These are phyloP conservation scores for Conringia planisiliqua DNA, from an alignment of 345 rosid genomes.

Conservation along the genomic window DNA sequence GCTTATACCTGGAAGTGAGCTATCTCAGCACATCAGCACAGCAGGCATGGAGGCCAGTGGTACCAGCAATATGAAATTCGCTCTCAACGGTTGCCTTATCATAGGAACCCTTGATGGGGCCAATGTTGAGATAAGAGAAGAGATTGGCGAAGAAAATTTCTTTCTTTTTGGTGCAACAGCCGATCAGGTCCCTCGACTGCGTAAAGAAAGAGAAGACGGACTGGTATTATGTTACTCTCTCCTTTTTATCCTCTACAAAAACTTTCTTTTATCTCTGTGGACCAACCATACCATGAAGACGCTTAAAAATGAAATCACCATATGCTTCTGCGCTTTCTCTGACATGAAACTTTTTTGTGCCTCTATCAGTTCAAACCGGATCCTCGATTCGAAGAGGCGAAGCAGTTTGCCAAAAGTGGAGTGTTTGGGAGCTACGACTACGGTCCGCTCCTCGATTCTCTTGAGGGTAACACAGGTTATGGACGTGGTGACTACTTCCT, in stretches of 20 bases:
- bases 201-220: constrained; percentile 86
- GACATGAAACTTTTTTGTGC: neutral
- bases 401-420: constrained; percentile 79
- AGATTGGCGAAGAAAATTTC: constrained; percentile 85
- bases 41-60: constrained; percentile 99
- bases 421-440: constrained; percentile 89
- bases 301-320: neutral
- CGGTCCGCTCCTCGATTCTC: constrained; percentile 83
- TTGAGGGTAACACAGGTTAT: constrained; percentile 88
- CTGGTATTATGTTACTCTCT: constrained; percentile 50
- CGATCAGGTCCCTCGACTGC: constrained; percentile 77
- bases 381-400: constrained; percentile 94
- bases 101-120: constrained; percentile 98
- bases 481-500: constrained; percentile 97
- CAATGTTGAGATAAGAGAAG: constrained; percentile 96
- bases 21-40: constrained; percentile 96
- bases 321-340: neutral
- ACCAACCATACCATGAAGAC: neutral
- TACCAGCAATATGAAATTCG: constrained; percentile 98
- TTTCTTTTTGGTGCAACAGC: constrained; percentile 94
- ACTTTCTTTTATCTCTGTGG: neutral
- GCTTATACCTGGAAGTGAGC: constrained; percentile 96
- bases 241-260: neutral
- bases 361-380: constrained; percentile 79
- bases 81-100: constrained; percentile 94